Conservation (phyloP, 129 eudicot species). For the Scalesia atractyloides region DNA sequence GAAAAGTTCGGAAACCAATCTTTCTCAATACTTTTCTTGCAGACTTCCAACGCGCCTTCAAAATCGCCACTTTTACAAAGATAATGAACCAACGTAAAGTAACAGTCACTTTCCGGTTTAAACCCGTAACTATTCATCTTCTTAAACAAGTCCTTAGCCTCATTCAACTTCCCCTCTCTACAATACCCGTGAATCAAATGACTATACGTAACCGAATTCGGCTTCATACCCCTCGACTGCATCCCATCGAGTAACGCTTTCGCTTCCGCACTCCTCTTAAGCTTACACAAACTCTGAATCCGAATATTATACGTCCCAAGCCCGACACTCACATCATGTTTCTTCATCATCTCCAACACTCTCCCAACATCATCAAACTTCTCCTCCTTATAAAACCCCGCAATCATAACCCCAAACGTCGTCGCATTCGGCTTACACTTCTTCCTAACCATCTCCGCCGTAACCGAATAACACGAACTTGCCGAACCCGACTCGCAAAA, state of each 20-base stretch:
- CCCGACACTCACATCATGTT: constrained; percentile 40
- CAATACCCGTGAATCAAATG: constrained; percentile 81
- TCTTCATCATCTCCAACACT: constrained; percentile 70
- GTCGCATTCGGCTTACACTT: constrained; percentile 54
- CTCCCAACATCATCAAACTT: constrained; percentile 77
- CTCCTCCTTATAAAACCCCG: constrained; percentile 85
- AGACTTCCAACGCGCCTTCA: constrained; percentile 60
- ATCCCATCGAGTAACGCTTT: constrained; percentile 77
- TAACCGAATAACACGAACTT: constrained; percentile 57
- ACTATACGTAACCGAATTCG: constrained; percentile 59
- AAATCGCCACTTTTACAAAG: constrained; percentile 69
- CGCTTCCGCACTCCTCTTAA: constrained; percentile 61
- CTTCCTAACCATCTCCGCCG: constrained; percentile 83
- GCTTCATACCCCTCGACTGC: constrained; percentile 57
- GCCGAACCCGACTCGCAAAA: constrained; percentile 63
- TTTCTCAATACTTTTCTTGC: constrained; percentile 65
- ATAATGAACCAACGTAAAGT: constrained; percentile 68
- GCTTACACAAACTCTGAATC: constrained; percentile 89
- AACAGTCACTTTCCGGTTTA: constrained; percentile 65
- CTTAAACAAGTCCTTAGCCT: constrained; percentile 60
- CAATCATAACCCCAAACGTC: constrained; percentile 58
- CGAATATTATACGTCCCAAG: constrained; percentile 63
- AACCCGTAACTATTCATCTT: constrained; percentile 52
- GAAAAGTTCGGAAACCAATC: constrained; percentile 76
- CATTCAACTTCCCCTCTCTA: constrained; percentile 68